Base-by-base conservation (phyloP, 805 yeast species). In the Saccharomycopsis fermentans region DNA sequence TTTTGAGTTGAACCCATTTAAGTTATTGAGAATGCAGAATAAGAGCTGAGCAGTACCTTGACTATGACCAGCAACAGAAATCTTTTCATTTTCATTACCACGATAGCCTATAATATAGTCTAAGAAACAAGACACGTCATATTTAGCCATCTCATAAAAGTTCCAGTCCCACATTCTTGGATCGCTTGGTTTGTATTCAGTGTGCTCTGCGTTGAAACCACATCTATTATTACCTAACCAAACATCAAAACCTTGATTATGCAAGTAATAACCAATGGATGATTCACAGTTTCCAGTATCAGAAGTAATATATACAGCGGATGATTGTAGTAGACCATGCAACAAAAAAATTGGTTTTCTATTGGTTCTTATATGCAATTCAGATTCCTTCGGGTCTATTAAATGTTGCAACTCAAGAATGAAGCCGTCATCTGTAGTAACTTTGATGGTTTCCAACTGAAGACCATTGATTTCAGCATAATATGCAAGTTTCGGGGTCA, bases 221-320 rank as follows among this genome's bases (percentile, higher is more conserved):
- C 96, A 86, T 62, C 99, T 73, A 67, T 90, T 91, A 67, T 90
- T 89, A 1, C 96, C 97, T 57, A 90, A 69, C 97, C 97, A 90
- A 8, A 90, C 90, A 64, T 90, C 97, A 66, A 77, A 88, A 0
- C 94, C 91, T 27, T 74, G 70, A 35, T 74, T 72, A 40, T 71
- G 70, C 55, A 76, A 75, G 67, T 75, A 77, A 68, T 77, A 81
- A 64, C 72, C 63, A 0, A 92, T 94, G 50, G 94, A 70, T 2
- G 50, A 43, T 43, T 43, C 50, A 21, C 50, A 43, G 11, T 96
- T 86, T 60, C 86, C 81, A 58, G 78, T 76, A 0, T 98, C 99
- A n/a, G 87, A 74, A 0, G 96, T 84, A 32, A 92, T 77, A 69
- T 79, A 92, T 0, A 96, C 86, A 0, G 91, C 97, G 0, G 92